Percentiles rank a stretch among this genome's conserved stretches.
These are phyloP conservation scores for Calonectria pauciramosa DNA, from an alignment of 2,329 filamentous ascomycete species.

Conservation along the genomic window DNA sequence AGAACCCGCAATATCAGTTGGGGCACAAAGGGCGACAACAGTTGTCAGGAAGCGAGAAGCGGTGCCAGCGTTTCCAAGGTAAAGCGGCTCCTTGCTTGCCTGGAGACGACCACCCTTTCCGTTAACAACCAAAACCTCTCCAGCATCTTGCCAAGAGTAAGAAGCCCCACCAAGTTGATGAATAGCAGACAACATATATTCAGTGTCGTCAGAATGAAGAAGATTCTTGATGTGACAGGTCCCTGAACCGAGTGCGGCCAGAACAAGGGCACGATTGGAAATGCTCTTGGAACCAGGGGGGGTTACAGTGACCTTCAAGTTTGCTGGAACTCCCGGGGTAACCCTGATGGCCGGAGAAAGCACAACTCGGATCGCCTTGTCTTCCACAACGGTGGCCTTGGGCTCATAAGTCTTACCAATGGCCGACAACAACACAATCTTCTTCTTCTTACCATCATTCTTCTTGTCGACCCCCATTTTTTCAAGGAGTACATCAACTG, in stretches of 20 bases:
- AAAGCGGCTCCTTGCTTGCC: conserved; percentile 83
- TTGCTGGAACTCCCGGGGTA: conserved; percentile 76
- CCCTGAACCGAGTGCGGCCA: conserved; percentile 90
- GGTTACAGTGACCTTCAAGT: conserved; percentile 79
- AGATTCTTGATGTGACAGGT: conserved; percentile 92
- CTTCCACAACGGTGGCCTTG: conserved; percentile 89
- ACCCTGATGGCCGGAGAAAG: conserved; percentile 85
- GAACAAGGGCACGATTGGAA: conserved; percentile 93
- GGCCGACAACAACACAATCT: conserved; percentile 90
- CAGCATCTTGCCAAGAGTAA: conserved; percentile 94
- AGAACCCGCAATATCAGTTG: conserved; percentile 69
- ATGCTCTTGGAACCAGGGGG: conserved; percentile 98
- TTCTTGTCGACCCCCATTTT: conserved; percentile 99
- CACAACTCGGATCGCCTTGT: conserved; percentile 85
- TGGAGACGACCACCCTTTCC: conserved; percentile 90
- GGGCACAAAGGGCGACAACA: conserved; percentile 85
- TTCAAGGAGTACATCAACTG: conserved; percentile 85
- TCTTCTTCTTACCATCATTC: conserved; percentile 95
- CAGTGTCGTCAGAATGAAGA: conserved; percentile 95
- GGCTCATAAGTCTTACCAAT: conserved; percentile 92
- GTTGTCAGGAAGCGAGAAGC: conserved; percentile 96
- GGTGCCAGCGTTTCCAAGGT: conserved; percentile 96
- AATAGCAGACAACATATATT: conserved; percentile 97
- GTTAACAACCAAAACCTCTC: conserved; percentile 89
- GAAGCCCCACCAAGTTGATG: conserved; percentile 85